Percentiles rank a stretch among this genome's conserved stretches.
Conservation (phyloP, 176 grass and related monocot species). For the Pontederia paniculata region DNA sequence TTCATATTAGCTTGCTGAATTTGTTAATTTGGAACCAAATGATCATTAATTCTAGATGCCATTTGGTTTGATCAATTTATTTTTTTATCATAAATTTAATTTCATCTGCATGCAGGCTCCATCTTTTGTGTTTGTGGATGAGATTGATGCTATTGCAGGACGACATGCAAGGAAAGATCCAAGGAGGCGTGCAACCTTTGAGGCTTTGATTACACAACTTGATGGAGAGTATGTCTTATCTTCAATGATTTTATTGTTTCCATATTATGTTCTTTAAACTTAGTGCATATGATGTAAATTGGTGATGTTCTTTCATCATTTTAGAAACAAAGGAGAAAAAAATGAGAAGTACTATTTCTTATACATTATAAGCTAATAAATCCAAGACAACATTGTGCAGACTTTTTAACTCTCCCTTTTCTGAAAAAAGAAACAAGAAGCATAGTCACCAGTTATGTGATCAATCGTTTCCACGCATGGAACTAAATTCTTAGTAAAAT, state of each 20-base stretch:
- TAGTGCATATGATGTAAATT: background rate
- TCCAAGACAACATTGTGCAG: no score
- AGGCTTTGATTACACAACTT: conserved; percentile 24
- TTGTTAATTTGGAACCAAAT: background rate
- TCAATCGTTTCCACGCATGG: no score
- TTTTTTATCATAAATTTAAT: background rate
- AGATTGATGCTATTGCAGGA: conserved; percentile 33
- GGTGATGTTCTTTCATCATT: no score
- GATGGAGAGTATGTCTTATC: conserved; percentile 21
- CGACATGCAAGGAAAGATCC: conserved; percentile 28
- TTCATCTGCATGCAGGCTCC: conserved; percentile 13
- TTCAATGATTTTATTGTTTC: background rate
- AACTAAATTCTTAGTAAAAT: no score
- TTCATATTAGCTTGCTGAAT: no score
- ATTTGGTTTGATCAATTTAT: background rate
- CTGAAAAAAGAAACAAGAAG: no score
- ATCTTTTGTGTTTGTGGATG: conserved; percentile 36
- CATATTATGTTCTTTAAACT: background rate
- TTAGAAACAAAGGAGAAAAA: no score
- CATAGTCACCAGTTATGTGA: no score
- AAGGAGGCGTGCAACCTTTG: conserved; percentile 27
- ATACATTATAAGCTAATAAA: no score
- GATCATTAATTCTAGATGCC: background rate
- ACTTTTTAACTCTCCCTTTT: no score
- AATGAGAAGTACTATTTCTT: no score